These are phyloP conservation scores for Edaphochlamys debaryana DNA, from an alignment of 139 green algal genomes.

Conservation along the genomic window DNA sequence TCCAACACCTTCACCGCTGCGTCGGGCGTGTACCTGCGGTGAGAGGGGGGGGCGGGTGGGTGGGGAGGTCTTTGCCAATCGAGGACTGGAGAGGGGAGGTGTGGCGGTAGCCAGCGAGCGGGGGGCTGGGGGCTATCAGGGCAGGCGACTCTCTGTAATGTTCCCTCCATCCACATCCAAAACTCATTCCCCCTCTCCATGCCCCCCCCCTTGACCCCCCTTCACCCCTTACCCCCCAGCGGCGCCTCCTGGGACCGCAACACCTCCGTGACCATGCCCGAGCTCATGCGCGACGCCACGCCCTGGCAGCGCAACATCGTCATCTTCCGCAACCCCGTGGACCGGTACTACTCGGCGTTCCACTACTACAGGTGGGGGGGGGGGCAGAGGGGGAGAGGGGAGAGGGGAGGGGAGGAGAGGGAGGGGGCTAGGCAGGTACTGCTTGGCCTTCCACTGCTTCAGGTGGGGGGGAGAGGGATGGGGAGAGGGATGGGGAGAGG, in stretches of 20 bases:
- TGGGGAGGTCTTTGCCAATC: no score
- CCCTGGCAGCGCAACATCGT: constrained; percentile 66
- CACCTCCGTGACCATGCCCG: constrained; percentile 62
- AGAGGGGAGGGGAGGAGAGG: background rate
- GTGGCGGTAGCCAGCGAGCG: no score
- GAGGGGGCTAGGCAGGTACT: background rate
- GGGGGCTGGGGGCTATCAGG: no score
- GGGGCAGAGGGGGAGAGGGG: background rate
- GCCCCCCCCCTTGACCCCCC: background rate
- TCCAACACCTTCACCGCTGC: constrained; percentile 71
- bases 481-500: background rate
- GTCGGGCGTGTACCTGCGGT: constrained; percentile 60
- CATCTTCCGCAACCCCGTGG: constrained; percentile 68
- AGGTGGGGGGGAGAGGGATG: no score
- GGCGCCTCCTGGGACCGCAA: constrained; percentile 45
- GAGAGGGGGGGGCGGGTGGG: background rate
- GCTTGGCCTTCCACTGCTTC: no score
- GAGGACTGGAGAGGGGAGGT: no score
- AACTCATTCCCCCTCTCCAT: no score
- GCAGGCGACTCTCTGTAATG: no score
- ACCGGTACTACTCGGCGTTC: constrained; percentile 66
- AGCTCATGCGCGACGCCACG: constrained; percentile 62
- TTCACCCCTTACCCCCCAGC: constrained; percentile 7
- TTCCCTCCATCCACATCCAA: no score
- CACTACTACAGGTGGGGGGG: constrained; percentile 63